Conservation (phyloP, 192 early-diverging fungal species). For the Linnemannia schmuckeri region DNA sequence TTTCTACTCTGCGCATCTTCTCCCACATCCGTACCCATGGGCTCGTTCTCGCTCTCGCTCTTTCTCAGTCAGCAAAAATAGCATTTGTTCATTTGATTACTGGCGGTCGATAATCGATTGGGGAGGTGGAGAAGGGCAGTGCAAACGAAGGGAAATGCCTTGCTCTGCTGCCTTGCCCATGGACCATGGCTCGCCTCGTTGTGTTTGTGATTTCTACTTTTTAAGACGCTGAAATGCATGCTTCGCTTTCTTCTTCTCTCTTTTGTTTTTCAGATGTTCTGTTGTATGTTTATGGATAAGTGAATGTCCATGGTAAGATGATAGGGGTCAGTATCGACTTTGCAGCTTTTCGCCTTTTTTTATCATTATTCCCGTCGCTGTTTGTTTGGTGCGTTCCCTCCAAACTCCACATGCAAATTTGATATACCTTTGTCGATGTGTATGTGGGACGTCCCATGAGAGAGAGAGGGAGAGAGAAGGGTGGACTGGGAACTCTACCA, state of each 20-base stretch:
- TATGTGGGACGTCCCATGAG: not conserved
- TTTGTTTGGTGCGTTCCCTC: not conserved
- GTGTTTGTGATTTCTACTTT: not conserved
- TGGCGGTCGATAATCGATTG: too few species aligned
- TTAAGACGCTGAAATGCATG: not conserved
- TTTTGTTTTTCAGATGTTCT: not conserved
- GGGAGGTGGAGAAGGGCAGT: not conserved
- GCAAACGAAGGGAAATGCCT: not conserved
- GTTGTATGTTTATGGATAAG: not conserved
- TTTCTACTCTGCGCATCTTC: too few species aligned
- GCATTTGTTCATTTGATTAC: not conserved
- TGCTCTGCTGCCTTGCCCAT: not conserved
- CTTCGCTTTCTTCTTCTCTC: not conserved
- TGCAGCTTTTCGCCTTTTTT: not conserved
- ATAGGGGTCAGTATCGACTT: not conserved
- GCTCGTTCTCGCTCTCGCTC: not conserved
- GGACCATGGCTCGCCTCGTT: not conserved
- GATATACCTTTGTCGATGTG: too few species aligned
- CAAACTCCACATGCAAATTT: not conserved
- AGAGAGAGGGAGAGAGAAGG: not conserved
- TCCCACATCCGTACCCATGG: too few species aligned
- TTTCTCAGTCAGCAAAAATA: not conserved
- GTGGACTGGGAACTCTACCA: slow-evolving; percentile 2
- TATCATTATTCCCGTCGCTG: not conserved
- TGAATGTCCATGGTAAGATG: not conserved